A percentile compares a stretch with the other conserved stretches of the same genome.
Evolutionary conservation across 305 asterid genomes (phyloP).

Genomic region (Rubia occidens): DNA sequence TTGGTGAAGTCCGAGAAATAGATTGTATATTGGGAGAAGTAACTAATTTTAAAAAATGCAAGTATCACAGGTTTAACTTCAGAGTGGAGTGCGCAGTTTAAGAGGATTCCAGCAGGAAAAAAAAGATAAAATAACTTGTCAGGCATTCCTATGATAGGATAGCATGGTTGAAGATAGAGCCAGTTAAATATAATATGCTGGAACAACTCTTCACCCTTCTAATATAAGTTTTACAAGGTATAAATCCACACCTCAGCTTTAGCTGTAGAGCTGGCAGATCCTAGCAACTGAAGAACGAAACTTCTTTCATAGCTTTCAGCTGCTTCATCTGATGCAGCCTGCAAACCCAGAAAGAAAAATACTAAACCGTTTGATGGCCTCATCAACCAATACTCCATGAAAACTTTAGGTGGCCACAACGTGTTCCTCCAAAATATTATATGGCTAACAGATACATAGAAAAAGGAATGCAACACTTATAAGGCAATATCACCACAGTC

Average conservation of each 20-base stretch:
- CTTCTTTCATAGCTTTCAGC: constrained; percentile 69
- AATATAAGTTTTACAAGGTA: neutral
- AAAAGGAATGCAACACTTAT: neutral
- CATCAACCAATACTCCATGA: neutral
- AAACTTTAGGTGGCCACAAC: neutral
- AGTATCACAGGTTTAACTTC: neutral
- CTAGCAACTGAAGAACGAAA: constrained; percentile 65
- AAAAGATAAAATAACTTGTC: neutral
- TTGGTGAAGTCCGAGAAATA: neutral
- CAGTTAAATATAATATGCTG: neutral
- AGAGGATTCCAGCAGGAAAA: neutral
- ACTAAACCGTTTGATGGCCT: neutral
- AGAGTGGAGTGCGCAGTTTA: neutral
- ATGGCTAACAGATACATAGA: neutral
- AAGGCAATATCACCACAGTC: neutral
- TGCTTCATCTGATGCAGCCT: constrained; percentile 75
- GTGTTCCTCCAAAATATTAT: neutral
- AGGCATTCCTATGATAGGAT: neutral
- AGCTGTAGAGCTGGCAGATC: constrained; percentile 30
- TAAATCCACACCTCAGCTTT: constrained; percentile 43
- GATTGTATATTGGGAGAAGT: neutral
- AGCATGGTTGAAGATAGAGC: neutral
- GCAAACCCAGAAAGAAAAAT: constrained; percentile 22
- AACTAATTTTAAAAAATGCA: neutral
- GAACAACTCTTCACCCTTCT: no score